These are phyloP conservation scores for Metschnikowia kofuensis DNA, from an alignment of 805 yeast species.

Conservation along the genomic window DNA sequence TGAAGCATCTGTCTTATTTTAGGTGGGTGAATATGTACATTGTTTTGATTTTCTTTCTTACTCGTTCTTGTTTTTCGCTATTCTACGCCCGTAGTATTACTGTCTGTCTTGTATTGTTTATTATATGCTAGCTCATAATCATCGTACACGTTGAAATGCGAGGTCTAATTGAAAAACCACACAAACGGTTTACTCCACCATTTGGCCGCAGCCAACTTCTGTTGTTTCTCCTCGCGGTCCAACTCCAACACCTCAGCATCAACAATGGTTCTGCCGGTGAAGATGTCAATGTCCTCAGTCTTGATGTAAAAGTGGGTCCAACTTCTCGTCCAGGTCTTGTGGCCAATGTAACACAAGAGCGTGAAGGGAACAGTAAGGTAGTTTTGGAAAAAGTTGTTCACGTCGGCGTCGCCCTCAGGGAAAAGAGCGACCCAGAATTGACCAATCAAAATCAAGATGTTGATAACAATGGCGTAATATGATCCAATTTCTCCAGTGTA, in stretches of 20 bases:
- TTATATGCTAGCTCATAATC: not conserved
- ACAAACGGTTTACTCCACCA: slow-evolving; percentile 17
- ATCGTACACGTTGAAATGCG: slow-evolving; percentile 2
- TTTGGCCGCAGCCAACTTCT: slow-evolving; percentile 14
- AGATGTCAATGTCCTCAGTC: slow-evolving; percentile 22
- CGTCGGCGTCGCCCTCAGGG: slow-evolving; percentile 28
- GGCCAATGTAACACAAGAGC: slow-evolving; percentile 22
- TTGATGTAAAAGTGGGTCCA: slow-evolving; percentile 22
- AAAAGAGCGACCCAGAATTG: slow-evolving; percentile 45
- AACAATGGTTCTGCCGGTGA: slow-evolving; percentile 21
- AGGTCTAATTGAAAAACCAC: slow-evolving; percentile 17
- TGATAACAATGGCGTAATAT: slow-evolving; percentile 28
- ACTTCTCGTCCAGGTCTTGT: slow-evolving; percentile 21
- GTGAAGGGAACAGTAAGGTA: slow-evolving; percentile 26
- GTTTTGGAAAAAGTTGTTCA: slow-evolving; percentile 28
- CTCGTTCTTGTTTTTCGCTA: too few species aligned
- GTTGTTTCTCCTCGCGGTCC: slow-evolving; percentile 22
- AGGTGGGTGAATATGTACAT: too few species aligned
- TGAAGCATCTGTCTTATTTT: too few species aligned
- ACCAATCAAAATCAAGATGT: slow-evolving; percentile 35
- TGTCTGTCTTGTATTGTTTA: not conserved
- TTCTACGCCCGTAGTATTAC: not conserved
- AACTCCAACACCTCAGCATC: slow-evolving; percentile 24
- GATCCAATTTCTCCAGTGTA: slow-evolving; percentile 43
- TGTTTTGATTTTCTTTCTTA: too few species aligned